Evolutionary conservation across 2,329 filamentous ascomycete species (phyloP), one percentile per base, ranked within the genome.

Genomic region (Fusarium newnesense): DNA sequence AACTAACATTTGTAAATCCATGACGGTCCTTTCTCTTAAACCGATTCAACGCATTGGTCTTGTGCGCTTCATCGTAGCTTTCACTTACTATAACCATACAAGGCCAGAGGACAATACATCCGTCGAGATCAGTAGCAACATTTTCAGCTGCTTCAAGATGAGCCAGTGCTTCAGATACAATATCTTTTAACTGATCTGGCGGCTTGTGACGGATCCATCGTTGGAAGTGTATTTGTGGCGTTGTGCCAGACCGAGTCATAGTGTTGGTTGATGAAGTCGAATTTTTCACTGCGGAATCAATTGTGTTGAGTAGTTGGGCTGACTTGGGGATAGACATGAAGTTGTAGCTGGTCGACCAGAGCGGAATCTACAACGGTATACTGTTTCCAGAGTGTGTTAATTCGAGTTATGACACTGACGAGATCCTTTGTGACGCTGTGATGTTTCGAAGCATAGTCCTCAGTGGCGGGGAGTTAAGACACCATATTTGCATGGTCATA

Each of bases 251-350:
- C 21, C 1, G 30, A 50, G 8, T 21, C 10, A 9, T 19, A 34
- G 5, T 24, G 30, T 2, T 50, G 47, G 7, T 2, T 34, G 16
- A 50, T 50, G 7, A 24, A 50, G 2, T 19, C 34, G 10, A 50
- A 4, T 2, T 34, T 50, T 4, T 24, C 9, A 13, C 30, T 34
- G 16, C 15, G 21, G 3, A 50, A 7, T 24, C 2, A 21, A 24
- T 19, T 5, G 3, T 50, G 5, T 9, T 24, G 30, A 0, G 15
- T 24, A 0, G 1, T 34, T 11, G 21, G 10, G 0, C 1, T 2
- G 15, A 34, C 21, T 34, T 24, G 4, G 0, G 24, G 15, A 24
- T 50, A 34, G 21, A 34, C 13, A 21, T 34, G 30, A 12, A 50
- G 47, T 3, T 50, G 21, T 24, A 34, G 15, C 10, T 34, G 30